Percentiles rank a stretch among this genome's conserved stretches.
Conservation (phyloP, 2,329 filamentous ascomycete genomes). For the Grosmannia huntii region DNA sequence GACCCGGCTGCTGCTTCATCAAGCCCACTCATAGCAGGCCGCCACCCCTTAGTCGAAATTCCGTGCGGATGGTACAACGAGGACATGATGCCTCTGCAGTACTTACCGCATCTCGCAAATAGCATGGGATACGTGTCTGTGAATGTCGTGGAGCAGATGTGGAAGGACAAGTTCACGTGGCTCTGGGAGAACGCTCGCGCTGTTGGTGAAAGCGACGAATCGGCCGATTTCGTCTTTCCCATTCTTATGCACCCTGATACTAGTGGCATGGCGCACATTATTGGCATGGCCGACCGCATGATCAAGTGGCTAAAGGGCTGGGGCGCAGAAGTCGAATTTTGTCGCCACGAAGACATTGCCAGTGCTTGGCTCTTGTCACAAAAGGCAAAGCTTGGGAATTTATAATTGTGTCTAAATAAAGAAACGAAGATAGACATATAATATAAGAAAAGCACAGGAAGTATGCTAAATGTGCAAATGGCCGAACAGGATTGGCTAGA, state of each 20-base stretch:
- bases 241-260: constrained; percentile 64
- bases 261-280: constrained; percentile 47
- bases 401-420: background rate
- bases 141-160: constrained; percentile 45
- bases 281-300: constrained; percentile 34
- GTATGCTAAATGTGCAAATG: no score
- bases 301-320: constrained; percentile 35
- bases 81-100: constrained; percentile 53
- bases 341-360: constrained; percentile 29
- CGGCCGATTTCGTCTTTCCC: constrained; percentile 51
- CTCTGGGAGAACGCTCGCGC: constrained; percentile 26
- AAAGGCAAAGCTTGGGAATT: background rate
- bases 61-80: constrained; percentile 52
- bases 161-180: constrained; percentile 49
- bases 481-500: no score
- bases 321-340: constrained; percentile 31
- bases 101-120: constrained; percentile 52
- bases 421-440: background rate
- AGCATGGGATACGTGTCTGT: constrained; percentile 46
- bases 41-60: constrained; percentile 41
- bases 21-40: constrained; percentile 24
- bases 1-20: constrained; percentile 40
- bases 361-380: constrained; percentile 20
- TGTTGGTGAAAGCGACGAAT: constrained; percentile 15
- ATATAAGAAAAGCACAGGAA: no score